Evolutionary conservation across 768 basidiomycete species (phyloP).

Genomic region (Austroboletus festivus): DNA sequence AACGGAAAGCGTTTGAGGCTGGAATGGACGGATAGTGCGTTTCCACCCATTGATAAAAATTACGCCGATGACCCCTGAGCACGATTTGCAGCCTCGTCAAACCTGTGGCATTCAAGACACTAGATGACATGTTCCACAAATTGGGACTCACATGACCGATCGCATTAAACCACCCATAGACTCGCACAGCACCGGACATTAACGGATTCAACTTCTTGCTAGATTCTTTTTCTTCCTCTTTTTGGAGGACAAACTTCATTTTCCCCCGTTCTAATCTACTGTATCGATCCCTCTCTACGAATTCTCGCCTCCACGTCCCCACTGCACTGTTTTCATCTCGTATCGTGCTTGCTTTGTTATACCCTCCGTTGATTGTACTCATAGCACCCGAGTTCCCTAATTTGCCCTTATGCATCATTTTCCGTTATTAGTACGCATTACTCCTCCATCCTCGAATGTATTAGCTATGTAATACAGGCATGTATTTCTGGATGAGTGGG

Average conservation of each 20-base stretch:
- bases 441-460: conserved; percentile 6
- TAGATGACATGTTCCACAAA: conserved; percentile 80
- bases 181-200: background rate
- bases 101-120: conserved; percentile 89
- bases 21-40: conserved; percentile 94
- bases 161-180: conserved; percentile 14
- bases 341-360: conserved; percentile 8
- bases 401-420: background rate
- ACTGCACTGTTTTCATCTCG: background rate
- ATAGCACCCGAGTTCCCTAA: background rate
- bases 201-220: too few species aligned
- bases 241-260: conserved; percentile 6
- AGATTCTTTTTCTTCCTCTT: background rate
- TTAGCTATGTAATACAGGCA: conserved; percentile 1
- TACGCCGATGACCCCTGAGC: background rate
- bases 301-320: background rate
- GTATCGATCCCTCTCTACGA: conserved; percentile 6
- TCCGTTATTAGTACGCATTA: background rate
- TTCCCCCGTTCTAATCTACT: background rate
- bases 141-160: conserved; percentile 48
- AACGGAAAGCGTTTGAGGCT: conserved; percentile 84
- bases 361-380: background rate
- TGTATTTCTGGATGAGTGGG: background rate
- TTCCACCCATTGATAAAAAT: conserved; percentile 14
- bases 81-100: conserved; percentile 70